These are phyloP conservation scores for Lasiodiplodia hormozganensis DNA, from an alignment of 2,329 filamentous ascomycete species.

Conservation along the genomic window DNA sequence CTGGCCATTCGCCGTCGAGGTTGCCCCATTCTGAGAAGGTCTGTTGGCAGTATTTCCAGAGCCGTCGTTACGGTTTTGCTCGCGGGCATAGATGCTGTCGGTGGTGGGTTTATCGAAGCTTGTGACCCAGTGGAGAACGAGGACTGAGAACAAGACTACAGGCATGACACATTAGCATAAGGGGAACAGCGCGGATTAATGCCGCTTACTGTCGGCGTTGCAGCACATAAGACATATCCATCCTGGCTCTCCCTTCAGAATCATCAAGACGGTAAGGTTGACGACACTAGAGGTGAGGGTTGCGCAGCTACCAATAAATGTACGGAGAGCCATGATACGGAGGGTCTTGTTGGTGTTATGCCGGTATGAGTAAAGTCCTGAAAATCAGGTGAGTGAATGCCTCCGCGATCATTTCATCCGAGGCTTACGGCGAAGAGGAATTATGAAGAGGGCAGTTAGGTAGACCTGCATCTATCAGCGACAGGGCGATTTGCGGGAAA, in stretches of 20 bases:
- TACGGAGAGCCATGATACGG: conserved; percentile 27
- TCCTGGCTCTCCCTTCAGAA: conserved; percentile 21
- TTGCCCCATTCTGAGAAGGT: background rate
- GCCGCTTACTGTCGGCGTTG: conserved; percentile 27
- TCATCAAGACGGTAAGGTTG: conserved; percentile 24
- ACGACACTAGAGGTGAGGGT: conserved; percentile 21
- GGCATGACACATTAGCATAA: background rate
- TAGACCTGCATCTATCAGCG: conserved; percentile 50
- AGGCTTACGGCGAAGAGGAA: conserved; percentile 58
- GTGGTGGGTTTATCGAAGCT: conserved; percentile 11
- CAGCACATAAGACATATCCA: conserved; percentile 29
- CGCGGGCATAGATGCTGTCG: conserved; percentile 21
- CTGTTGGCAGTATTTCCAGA: background rate
- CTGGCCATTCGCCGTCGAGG: background rate
- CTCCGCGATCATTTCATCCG: too few relatives aligned
- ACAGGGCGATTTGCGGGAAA: background rate
- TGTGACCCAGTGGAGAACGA: conserved; percentile 28
- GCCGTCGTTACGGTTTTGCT: background rate
- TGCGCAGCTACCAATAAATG: conserved; percentile 24
- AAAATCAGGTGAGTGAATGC: background rate
- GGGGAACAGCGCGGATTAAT: background rate
- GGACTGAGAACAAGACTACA: conserved; percentile 22
- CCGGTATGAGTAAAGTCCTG: conserved; percentile 26
- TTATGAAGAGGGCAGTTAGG: conserved; percentile 67
- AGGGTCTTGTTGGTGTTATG: conserved; percentile 20